These are phyloP conservation scores for Nicotiana otophora DNA, from an alignment of 257 asterid species.

Conservation along the genomic window DNA sequence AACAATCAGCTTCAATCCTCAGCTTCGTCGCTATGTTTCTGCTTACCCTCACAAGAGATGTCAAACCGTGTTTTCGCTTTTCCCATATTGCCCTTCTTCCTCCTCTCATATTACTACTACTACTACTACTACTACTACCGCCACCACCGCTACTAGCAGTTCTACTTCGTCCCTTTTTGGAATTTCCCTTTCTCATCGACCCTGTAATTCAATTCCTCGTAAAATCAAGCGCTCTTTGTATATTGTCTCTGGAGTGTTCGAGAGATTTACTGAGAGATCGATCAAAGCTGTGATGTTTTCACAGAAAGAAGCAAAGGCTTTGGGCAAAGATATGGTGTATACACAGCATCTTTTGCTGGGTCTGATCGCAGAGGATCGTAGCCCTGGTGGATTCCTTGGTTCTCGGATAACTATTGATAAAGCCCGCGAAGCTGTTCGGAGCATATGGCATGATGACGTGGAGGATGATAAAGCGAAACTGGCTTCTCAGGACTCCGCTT, in stretches of 20 bases:
- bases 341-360: conserved; percentile 89
- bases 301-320: conserved; percentile 76
- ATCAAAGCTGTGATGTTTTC: conserved; percentile 87
- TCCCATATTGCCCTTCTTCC: conserved; percentile 21
- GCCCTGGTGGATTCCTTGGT: conserved; percentile 68
- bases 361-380: conserved; percentile 87
- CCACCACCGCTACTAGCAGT: conserved; percentile 34
- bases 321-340: conserved; percentile 65
- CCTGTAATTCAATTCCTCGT: conserved; percentile 3
- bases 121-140: background rate
- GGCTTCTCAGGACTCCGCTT: conserved; percentile 18
- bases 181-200: conserved; percentile 32
- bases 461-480: conserved; percentile 6
- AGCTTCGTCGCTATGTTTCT: conserved; percentile 32
- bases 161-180: conserved; percentile 45
- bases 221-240: conserved; percentile 40
- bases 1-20: conserved; percentile 25
- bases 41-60: conserved; percentile 26
- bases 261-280: conserved; percentile 89
- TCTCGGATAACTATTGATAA: conserved; percentile 63
- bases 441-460: conserved; percentile 46
- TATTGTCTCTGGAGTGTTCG: conserved; percentile 68
- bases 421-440: conserved; percentile 75
- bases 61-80: conserved; percentile 26
- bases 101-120: conserved; percentile 14